Evolutionary conservation across 129 eudicot species (phyloP), one percentile per base, ranked within the genome.

Genomic region (Chrysanthemum lavandulifolium): DNA sequence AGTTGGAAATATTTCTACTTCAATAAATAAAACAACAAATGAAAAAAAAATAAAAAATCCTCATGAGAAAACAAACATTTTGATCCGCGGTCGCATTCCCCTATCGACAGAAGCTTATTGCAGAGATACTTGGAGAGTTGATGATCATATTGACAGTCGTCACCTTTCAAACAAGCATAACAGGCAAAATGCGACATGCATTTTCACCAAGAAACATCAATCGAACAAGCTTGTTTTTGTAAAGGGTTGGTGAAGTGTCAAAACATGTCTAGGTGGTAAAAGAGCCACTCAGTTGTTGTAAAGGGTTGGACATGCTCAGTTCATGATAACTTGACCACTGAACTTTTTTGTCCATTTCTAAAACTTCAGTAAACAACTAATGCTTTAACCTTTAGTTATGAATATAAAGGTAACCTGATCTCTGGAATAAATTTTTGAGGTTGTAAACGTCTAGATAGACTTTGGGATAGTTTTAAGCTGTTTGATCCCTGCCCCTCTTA

Each of bases 161-260:
- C 89, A 52, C 98, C 97, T 78, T 93, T 93, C 98, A 93, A 85
- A 91, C 98, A 93, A 62, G 92, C 18, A 16, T 84, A 83, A 19
- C 91, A 89, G 48, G 97, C 95, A 87, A 87, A 89, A 84, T 85
- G 84, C 72, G 87, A 40, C 98, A 93, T 93, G 83, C 75, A 85
- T n/a, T n/a, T n/a, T 67, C 23, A 73, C 12, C 49, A 74, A 62
- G 19, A 73, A 72, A 68, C 13, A 27, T 8, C 61, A 84, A 55
- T 43, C 43, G 15, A 62, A 23, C 33, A 1, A 67, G 58, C 27
- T 31, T 2, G 36, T 2, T 31, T 31, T 31, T 31, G 36, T 31
- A 23, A 23, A 23, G 58, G 3, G 21, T 10, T 66, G 25, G 50
- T 43, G 15, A 66, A 8, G 25, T 2, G 36, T 66, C 18, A 19